Evolutionary conservation across 176 grass and related monocot genomes (phyloP), one percentile per base, ranked within the genome.

Genomic region (Zoysia japonica): DNA sequence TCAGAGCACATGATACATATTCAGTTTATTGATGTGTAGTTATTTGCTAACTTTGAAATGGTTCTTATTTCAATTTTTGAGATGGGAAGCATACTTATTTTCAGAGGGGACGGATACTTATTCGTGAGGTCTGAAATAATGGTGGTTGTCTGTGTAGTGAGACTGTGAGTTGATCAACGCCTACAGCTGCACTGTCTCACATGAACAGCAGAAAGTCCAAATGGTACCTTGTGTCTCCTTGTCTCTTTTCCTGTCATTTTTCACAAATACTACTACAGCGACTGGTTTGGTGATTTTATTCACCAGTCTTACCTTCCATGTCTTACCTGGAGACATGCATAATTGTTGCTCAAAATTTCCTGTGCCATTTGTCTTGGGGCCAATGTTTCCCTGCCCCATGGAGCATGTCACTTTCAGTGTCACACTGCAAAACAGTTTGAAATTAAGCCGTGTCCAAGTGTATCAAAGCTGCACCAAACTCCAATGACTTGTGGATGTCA

Each of bases 381-480:
- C 54, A 38, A 45, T 13, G 64, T 79, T 12, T 35, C 46, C 62
- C 14, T 11, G 53, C 70, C 49, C 64, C 28, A 28, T 28, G 37
- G 11, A 12, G 47, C 41, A 49, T 35, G 82, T 81, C 87, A 38
- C 36, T 15, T 42, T 85, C 72, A 41, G 46, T 7, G 56, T 57
- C 78, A 44, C 48, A 45, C 39, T 69, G 69, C 69, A 84, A 13
- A 84, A 84, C 76, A 80, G 70, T 75, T 84, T 53, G 3, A 42
- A 49, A 11, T 61, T 37, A 38, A 73, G 38, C 6, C 47, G 68
- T 53, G 72, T 53, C 60, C 56, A 85, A 17, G 45, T 76, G 41
- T 67, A 46, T 64, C 56, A 44, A 67, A 35, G 53, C 14, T 28
- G 48, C 40, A 57, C 55, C 54, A 62, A 9, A 46, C n/a, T 20